Conservation (phyloP, 1,284 basidiomycete genomes). For the Sporisorium reilianum region DNA sequence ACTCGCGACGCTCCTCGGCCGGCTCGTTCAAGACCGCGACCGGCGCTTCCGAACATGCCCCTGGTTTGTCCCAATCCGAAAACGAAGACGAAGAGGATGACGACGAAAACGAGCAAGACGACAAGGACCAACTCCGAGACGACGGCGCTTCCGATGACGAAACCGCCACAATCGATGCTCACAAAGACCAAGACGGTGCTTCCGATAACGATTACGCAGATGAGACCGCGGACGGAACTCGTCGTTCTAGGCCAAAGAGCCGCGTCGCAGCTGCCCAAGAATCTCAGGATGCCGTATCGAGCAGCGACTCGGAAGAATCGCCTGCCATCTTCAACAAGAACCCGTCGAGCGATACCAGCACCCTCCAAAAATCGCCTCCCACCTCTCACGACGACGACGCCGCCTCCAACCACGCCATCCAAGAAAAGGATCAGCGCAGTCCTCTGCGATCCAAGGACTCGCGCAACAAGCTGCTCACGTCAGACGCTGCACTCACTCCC, state of each 20-base stretch:
- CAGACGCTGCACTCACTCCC: constrained; percentile 26
- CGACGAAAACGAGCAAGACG: constrained; percentile 13
- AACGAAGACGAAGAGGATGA: constrained; percentile 18
- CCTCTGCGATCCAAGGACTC: constrained; percentile 14
- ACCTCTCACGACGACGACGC: constrained; percentile 52
- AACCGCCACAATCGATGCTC: constrained; percentile 15
- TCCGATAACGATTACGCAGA: constrained; percentile 31
- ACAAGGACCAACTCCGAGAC: constrained; percentile 2
- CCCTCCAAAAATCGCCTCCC: constrained; percentile 41
- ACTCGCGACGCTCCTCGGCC: constrained; percentile 36
- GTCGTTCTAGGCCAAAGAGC: constrained; percentile 2
- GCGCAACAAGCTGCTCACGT: constrained; percentile 18
- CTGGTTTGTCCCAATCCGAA: constrained; percentile 6
- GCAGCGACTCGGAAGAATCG: constrained; percentile 30
- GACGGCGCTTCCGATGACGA: constrained; percentile 10
- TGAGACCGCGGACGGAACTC: constrained; percentile 24
- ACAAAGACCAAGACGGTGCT: constrained; percentile 2
- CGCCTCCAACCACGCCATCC: no score
- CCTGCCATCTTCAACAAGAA: constrained; percentile 32
- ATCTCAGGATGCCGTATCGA: constrained; percentile 14
- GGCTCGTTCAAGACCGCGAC: constrained; percentile 46
- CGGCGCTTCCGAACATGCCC: constrained; percentile 21
- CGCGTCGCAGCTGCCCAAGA: constrained; percentile 6
- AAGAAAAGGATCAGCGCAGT: constrained; percentile 11
- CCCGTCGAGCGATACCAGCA: constrained; percentile 28